Evolutionary conservation across 129 eudicot species (phyloP).

Genomic region (Erigeron canadensis): DNA sequence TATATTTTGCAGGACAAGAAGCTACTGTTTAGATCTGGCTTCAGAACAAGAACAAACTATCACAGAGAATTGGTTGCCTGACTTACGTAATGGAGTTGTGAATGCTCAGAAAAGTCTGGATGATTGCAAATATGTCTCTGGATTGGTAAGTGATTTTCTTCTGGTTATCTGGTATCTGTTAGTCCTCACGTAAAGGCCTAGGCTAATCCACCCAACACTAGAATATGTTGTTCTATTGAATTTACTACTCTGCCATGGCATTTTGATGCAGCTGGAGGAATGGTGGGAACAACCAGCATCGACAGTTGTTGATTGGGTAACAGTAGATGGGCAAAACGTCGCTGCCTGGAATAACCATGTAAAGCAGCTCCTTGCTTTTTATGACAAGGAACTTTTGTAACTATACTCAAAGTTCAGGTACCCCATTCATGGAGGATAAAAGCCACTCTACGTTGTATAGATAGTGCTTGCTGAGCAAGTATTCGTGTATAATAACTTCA

Average conservation of each 20-base stretch:
- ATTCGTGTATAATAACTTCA: constrained; percentile 17
- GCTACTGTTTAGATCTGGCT: constrained; percentile 79
- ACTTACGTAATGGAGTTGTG: constrained; percentile 56
- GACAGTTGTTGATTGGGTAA: constrained; percentile 96
- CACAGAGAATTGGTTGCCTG: constrained; percentile 80
- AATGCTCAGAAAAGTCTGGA: constrained; percentile 85
- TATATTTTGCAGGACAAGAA: constrained; percentile 74
- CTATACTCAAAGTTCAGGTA: neutral
- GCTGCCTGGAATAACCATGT: constrained; percentile 93
- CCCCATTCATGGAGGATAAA: no score
- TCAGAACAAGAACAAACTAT: constrained; percentile 89
- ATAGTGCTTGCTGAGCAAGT: constrained; percentile 15
- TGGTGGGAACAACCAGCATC: constrained; percentile 99
- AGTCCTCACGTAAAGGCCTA: neutral
- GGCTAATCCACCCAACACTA: no score
- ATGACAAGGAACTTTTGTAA: constrained; percentile 70
- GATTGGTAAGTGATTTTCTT: constrained; percentile 66
- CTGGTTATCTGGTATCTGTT: neutral
- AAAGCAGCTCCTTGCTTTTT: constrained; percentile 90
- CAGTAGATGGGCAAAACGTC: constrained; percentile 90
- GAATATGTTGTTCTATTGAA: neutral
- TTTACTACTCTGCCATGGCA: neutral
- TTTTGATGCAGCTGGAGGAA: constrained; percentile 77
- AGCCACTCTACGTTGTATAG: constrained; percentile 21
- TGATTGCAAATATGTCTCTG: constrained; percentile 89